Evolutionary conservation across 2,329 filamentous ascomycete genomes (phyloP).

Genomic region (Taxawa tesnikishii): DNA sequence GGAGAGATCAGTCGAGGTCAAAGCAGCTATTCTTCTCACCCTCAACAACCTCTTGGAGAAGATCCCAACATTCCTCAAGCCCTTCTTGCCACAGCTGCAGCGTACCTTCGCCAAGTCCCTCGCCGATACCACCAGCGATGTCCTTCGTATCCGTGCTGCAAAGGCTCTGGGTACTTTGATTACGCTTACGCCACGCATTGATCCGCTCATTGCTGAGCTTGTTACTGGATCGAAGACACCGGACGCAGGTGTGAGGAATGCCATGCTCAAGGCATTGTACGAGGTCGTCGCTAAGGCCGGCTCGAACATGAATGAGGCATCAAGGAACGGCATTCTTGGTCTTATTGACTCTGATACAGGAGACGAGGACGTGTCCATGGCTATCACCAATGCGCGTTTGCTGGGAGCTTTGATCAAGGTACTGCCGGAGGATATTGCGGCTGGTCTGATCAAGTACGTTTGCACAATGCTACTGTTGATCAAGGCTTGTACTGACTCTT

Average conservation of each 20-base stretch:
- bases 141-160: constrained; percentile 75
- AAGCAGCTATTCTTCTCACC: constrained; percentile 84
- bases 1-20: constrained; percentile 90
- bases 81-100: constrained; percentile 92
- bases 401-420: constrained; percentile 84
- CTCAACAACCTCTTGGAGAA: constrained; percentile 94
- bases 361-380: constrained; percentile 59
- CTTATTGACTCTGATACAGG: constrained; percentile 79
- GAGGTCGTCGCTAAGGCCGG: constrained; percentile 95
- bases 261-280: constrained; percentile 94
- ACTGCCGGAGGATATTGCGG: constrained; percentile 59
- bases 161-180: constrained; percentile 92
- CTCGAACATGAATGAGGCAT: constrained; percentile 84
- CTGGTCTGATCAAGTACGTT: constrained; percentile 42
- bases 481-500: neutral
- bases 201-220: constrained; percentile 83
- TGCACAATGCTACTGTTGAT: constrained; percentile 1
- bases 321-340: constrained; percentile 70
- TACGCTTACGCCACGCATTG: constrained; percentile 86
- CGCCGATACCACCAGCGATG: constrained; percentile 83
- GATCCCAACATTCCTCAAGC: constrained; percentile 89
- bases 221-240: constrained; percentile 90
- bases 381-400: constrained; percentile 80
- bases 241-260: constrained; percentile 77
- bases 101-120: constrained; percentile 93